Conservation (phyloP, 805 yeast species). For the Cyberlindnera bimundalis region DNA sequence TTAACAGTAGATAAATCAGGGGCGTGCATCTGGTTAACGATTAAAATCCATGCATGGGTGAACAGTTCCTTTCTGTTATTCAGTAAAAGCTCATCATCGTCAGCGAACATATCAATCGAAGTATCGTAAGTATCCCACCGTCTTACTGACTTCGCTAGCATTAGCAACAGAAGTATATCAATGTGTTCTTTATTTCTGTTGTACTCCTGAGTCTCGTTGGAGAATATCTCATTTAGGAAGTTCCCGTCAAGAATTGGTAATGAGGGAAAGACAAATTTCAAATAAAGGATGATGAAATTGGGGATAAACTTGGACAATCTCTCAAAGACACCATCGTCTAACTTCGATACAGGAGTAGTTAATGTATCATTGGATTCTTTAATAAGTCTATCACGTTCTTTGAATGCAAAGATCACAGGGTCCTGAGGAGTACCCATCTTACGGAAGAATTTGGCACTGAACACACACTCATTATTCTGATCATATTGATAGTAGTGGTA, state of each 20-base stretch:
- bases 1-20: slow-evolving; percentile 14
- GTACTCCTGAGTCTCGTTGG: slow-evolving; percentile 12
- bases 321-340: slow-evolving; percentile 4
- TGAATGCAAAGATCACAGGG: slow-evolving; percentile 12
- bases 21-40: slow-evolving; percentile 11
- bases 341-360: too few species aligned
- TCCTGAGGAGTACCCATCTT: slow-evolving; percentile 7
- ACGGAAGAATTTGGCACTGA: slow-evolving; percentile 11
- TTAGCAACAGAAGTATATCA: slow-evolving; percentile 2
- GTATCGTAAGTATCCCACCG: slow-evolving; percentile 16
- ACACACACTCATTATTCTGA: slow-evolving; percentile 12
- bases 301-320: slow-evolving; percentile 6
- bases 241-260: slow-evolving; percentile 14
- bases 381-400: not conserved
- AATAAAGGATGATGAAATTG: slow-evolving; percentile 9
- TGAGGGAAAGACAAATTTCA: slow-evolving; percentile 11
- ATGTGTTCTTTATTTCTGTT: slow-evolving; percentile 9
- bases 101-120: slow-evolving; percentile 11
- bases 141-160: slow-evolving; percentile 8
- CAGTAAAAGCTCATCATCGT: slow-evolving; percentile 6
- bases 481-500: slow-evolving; percentile 14
- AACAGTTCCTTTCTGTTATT: slow-evolving; percentile 7
- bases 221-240: slow-evolving; percentile 13
- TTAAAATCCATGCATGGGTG: slow-evolving; percentile 7
- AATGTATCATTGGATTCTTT: slow-evolving; percentile 1